These are phyloP conservation scores for Xylariaceae sp. DNA, from an alignment of 2,329 filamentous ascomycete genomes.

Conservation along the genomic window DNA sequence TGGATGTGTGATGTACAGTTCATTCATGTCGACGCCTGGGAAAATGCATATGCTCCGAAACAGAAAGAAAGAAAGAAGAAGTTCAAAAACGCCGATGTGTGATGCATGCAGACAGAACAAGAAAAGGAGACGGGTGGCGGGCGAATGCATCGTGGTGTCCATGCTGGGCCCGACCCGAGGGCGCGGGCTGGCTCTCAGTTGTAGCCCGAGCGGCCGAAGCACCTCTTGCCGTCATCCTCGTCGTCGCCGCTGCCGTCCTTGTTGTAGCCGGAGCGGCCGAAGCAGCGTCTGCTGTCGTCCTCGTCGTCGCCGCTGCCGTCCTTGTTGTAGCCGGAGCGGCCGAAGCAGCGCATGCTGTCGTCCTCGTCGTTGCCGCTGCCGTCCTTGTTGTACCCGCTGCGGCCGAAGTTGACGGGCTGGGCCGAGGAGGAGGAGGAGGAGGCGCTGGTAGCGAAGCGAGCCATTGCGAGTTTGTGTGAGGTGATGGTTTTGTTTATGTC, in stretches of 20 bases:
- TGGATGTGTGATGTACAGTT: too few species aligned
- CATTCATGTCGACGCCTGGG: too few species aligned
- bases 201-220: conserved; percentile 21
- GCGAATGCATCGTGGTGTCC: too few species aligned
- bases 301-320: conserved; percentile 16
- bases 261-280: conserved; percentile 14
- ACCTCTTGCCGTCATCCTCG: conserved; percentile 11
- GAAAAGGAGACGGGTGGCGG: too few species aligned
- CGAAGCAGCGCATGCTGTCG: conserved; percentile 26
- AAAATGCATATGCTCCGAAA: too few species aligned
- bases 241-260: conserved; percentile 9
- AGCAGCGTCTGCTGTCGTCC: conserved; percentile 9
- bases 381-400: conserved; percentile 41
- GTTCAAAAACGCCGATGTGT: too few species aligned
- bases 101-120: too few species aligned
- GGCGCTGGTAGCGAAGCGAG: conserved; percentile 25
- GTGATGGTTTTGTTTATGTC: conserved; percentile 3
- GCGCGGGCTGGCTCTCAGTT: conserved; percentile 14
- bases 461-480: conserved; percentile 26
- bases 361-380: conserved; percentile 27
- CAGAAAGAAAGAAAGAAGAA: too few species aligned
- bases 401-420: conserved; percentile 35
- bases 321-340: conserved; percentile 28
- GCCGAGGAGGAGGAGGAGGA: conserved; percentile 20
- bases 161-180: too few species aligned